Evolutionary conservation across 108 stramenopile genomes (phyloP).

Genomic region (Nitzschia sp.): DNA sequence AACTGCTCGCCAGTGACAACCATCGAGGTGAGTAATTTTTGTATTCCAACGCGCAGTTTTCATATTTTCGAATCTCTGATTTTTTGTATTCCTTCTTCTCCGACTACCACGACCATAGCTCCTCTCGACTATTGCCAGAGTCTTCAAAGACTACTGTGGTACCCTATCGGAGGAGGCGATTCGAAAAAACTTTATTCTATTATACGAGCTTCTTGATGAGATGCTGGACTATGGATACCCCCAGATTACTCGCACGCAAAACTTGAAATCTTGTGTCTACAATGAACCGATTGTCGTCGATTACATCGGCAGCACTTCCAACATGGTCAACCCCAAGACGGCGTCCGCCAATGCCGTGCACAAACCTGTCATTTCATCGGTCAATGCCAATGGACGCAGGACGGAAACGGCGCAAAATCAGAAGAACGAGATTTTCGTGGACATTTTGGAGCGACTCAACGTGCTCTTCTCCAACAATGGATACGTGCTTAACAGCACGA

Average conservation of each 20-base stretch:
- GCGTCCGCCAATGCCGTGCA: conserved; percentile 93
- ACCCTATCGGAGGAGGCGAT: conserved; percentile 96
- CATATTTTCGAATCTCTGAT: conserved; percentile 8
- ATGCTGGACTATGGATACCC: conserved; percentile 99
- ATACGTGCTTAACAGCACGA: conserved; percentile 96
- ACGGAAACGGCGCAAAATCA: conserved; percentile 60
- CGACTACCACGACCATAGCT: conserved; percentile 55
- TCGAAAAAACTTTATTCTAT: conserved; percentile 98
- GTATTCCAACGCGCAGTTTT: conserved; percentile 13
- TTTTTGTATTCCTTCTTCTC: conserved; percentile 17
- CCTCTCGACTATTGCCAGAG: conserved; percentile 94
- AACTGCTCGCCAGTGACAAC: conserved; percentile 84
- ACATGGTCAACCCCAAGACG: conserved; percentile 95
- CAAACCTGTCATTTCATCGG: conserved; percentile 92
- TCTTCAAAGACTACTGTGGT: conserved; percentile 99
- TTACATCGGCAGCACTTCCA: conserved; percentile 71
- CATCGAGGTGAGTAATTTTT: conserved; percentile 62
- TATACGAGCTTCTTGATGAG: conserved; percentile 99
- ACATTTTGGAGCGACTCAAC: conserved; percentile 97
- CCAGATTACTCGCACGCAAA: conserved; percentile 95
- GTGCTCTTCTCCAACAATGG: conserved; percentile 98
- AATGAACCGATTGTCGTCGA: conserved; percentile 97
- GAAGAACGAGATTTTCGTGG: conserved; percentile 99
- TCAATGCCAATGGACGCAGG: conserved; percentile 74
- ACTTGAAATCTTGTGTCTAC: conserved; percentile 97